A percentile compares a stretch with the other conserved stretches of the same genome.
phyloP scores from a whole-genome alignment of 2,329 filamentous ascomycete species.

The Ascochyta rabiei region DNA sequence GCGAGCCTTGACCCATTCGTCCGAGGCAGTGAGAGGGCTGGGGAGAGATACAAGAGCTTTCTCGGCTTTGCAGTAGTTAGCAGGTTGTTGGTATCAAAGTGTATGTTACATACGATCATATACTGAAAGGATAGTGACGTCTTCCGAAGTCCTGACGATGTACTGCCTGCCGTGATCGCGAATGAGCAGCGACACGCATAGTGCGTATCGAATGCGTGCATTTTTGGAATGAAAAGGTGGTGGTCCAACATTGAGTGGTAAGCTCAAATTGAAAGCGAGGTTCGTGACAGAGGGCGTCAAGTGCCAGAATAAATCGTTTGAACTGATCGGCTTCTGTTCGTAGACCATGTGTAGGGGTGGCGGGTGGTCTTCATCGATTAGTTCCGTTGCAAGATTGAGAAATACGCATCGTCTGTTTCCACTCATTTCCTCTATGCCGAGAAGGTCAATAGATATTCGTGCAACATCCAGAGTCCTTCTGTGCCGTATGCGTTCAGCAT shows the following conservation, averaged over 20 bases:
- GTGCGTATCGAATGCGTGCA: slow-evolving; percentile 58
- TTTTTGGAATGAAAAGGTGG: slow-evolving; percentile 60
- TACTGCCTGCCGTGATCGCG: slow-evolving; percentile 56
- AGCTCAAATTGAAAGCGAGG: slow-evolving; percentile 59
- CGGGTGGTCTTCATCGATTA: slow-evolving; percentile 58
- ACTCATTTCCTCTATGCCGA: slow-evolving; percentile 59
- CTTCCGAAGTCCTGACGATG: slow-evolving; percentile 57
- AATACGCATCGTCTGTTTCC: slow-evolving; percentile 56
- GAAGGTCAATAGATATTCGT: slow-evolving; percentile 57
- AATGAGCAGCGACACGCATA: slow-evolving; percentile 56
- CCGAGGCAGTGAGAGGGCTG: slow-evolving; percentile 57
- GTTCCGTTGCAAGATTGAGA: slow-evolving; percentile 58
- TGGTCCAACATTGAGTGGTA: slow-evolving; percentile 61
- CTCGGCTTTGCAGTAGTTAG: slow-evolving; percentile 49
- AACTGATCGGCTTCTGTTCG: slow-evolving; percentile 47
- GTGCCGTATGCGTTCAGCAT: slow-evolving; percentile 52
- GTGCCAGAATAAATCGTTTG: slow-evolving; percentile 55
- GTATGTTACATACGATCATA: slow-evolving; percentile 56
- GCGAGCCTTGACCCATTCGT: slow-evolving; percentile 53
- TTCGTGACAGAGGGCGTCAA: slow-evolving; percentile 54
- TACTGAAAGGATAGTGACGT: slow-evolving; percentile 58
- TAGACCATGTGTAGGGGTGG: slow-evolving; percentile 59
- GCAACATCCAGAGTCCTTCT: slow-evolving; percentile 55
- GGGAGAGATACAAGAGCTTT: slow-evolving; percentile 61
- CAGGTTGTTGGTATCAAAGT: not conserved